Conservation (phyloP, 2,329 filamentous ascomycete species). For the Colletotrichum scovillei region DNA sequence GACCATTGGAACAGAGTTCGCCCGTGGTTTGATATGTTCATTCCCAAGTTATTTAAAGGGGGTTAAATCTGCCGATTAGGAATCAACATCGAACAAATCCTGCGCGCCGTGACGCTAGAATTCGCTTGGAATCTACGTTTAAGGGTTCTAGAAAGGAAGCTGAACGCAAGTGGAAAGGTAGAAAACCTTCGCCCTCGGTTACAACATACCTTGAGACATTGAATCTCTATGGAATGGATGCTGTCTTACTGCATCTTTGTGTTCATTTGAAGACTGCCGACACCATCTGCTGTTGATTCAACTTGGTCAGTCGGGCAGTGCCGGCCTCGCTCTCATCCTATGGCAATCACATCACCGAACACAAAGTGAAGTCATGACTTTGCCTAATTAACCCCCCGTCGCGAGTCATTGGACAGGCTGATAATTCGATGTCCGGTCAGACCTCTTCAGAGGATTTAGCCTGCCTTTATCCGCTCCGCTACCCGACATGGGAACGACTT, state of each 20-base stretch:
- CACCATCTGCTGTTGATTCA: not conserved
- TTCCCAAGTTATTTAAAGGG: not conserved
- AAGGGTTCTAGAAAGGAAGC: not conserved
- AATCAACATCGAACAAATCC: not conserved
- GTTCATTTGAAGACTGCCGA: not conserved
- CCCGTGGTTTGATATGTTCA: slow-evolving; percentile 24
- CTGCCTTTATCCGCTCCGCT: not conserved
- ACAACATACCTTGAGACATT: not conserved
- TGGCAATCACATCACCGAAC: too few species aligned
- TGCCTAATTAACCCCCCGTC: not conserved
- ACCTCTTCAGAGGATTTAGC: not conserved
- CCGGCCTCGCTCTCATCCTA: too few species aligned
- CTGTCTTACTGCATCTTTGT: not conserved
- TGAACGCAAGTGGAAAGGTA: not conserved
- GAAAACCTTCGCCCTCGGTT: not conserved
- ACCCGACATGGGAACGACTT: not conserved
- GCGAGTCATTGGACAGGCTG: slow-evolving; percentile 10
- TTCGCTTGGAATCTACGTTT: not conserved
- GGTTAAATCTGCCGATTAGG: not conserved
- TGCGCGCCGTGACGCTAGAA: not conserved
- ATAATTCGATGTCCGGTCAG: slow-evolving; percentile 1
- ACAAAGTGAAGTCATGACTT: not conserved
- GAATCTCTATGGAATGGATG: not conserved
- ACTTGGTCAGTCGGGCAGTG: not conserved
- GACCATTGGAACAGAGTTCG: slow-evolving; percentile 22